Base-by-base conservation (phyloP, 345 rosid genomes). In the Hevea brasiliensis region DNA sequence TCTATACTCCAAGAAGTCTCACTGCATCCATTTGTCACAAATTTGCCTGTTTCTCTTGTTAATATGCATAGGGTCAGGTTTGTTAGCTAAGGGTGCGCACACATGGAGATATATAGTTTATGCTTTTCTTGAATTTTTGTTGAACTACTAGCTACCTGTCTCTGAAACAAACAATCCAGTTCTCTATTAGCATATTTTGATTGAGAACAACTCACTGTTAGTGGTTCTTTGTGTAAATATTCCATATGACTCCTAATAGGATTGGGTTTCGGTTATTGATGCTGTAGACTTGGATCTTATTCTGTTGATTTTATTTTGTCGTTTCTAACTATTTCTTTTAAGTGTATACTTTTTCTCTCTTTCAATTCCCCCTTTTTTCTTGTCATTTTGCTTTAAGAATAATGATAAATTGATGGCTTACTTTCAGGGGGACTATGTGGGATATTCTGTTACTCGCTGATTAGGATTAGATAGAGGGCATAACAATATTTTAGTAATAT, bases 401-500 rank as follows among this genome's bases (percentile, higher is more conserved):
- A 3, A 53, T 68, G 29, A 47, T 55, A 53, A 56, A 68, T 68
- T 13, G 72, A 37, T 32, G 45, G 47, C 24, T 67, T 40, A 12
- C 18, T 68, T 68, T 40, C 72, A 68, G 72, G 72, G 68, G 51
- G 4, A 37, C 42, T 23, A 55, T 55, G 45, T 56, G 50, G 23
- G 51, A 37, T 55, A 41, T 37, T 11, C 21, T 50, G 71, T 32
- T 20, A 67, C 45, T n/a, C 18, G 17, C n/a, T 61, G n/a, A 51
- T 51, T 32, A 51, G n/a, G n/a, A n/a, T n/a, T n/a, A 24, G 44
- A 32, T 50, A 20, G 42, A 67, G 57, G 37, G 74, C 41, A 59
- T 47, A 56, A 32, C 37, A 17, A 6, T 17, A 24, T 47, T 67
- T 40, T 58, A 20, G 44, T 64, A 71, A 20, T 66, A 88, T 88